Percentiles rank a stretch among this genome's conserved stretches.
Conservation (phyloP, 768 basidiomycete genomes). For the Kwoniella shandongensis region DNA sequence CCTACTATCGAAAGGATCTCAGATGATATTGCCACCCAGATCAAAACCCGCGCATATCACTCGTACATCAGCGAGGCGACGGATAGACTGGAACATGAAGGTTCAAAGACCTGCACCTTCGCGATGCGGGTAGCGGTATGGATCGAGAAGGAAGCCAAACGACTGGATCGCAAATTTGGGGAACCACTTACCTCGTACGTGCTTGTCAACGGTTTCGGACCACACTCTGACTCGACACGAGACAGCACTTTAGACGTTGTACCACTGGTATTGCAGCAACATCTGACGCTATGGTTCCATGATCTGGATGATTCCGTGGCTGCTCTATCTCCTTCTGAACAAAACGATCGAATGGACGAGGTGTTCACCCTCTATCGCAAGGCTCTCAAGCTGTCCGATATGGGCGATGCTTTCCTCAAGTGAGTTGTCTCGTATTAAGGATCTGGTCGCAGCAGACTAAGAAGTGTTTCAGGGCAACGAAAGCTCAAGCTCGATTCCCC, state of each 20-base stretch:
- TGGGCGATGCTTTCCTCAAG: constrained; percentile 81
- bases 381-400: constrained; percentile 69
- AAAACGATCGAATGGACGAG: constrained; percentile 59
- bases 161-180: constrained; percentile 81
- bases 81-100: constrained; percentile 39
- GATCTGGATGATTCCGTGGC: constrained; percentile 32
- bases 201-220: neutral
- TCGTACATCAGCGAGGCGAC: constrained; percentile 34
- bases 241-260: constrained; percentile 32
- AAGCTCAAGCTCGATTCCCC: constrained; percentile 61
- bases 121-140: constrained; percentile 70
- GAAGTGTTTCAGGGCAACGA: neutral
- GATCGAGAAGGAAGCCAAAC: constrained; percentile 79
- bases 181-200: constrained; percentile 76
- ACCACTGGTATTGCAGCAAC: constrained; percentile 29
- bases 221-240: too few relatives aligned
- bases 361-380: constrained; percentile 82
- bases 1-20: constrained; percentile 12
- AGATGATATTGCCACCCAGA: constrained; percentile 22
- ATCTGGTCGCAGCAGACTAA: constrained; percentile 7
- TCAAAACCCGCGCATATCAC: constrained; percentile 36
- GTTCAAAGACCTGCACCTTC: constrained; percentile 40
- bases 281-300: constrained; percentile 34
- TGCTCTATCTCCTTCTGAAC: constrained; percentile 8
- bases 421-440: constrained; percentile 56